Evolutionary conservation across 352 stramenopile genomes (phyloP).

Genomic region (Phytopythium litorale): DNA sequence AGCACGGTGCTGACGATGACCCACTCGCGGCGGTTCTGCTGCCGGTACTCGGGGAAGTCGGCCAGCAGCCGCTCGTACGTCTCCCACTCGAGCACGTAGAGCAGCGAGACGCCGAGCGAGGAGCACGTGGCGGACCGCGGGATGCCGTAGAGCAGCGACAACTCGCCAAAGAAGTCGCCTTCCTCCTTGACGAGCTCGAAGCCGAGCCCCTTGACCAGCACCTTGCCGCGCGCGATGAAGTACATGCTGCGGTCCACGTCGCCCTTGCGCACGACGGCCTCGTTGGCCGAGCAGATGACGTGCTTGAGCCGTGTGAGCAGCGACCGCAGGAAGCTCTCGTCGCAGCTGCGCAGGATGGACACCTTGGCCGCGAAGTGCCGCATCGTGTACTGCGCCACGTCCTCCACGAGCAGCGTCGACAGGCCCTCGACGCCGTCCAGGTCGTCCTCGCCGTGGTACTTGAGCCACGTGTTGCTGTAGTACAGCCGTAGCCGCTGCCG

Average conservation of each 20-base stretch:
- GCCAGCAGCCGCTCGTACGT: conserved; percentile 63
- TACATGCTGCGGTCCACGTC: conserved; percentile 76
- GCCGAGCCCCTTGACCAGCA: conserved; percentile 52
- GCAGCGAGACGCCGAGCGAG: conserved; percentile 56
- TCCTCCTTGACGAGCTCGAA: conserved; percentile 76
- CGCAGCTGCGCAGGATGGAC: conserved; percentile 62
- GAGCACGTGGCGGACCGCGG: conserved; percentile 68
- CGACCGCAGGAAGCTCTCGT: conserved; percentile 61
- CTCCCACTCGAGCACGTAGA: conserved; percentile 78
- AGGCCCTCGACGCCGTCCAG: conserved; percentile 51
- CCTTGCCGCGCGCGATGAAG: conserved; percentile 59
- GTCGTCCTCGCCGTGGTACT: conserved; percentile 59
- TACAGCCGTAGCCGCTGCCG: conserved; percentile 51
- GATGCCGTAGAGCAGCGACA: conserved; percentile 51
- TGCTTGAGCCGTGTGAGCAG: conserved; percentile 60
- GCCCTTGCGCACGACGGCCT: conserved; percentile 58
- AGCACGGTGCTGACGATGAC: conserved; percentile 67
- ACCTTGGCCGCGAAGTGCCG: conserved; percentile 50
- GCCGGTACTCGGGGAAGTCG: conserved; percentile 73
- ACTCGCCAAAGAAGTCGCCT: conserved; percentile 67
- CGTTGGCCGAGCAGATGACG: conserved; percentile 57
- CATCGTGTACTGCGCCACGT: conserved; percentile 70
- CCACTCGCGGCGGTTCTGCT: conserved; percentile 73
- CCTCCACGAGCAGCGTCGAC: conserved; percentile 55
- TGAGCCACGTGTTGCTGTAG: conserved; percentile 69